Conservation (phyloP, 2,329 filamentous ascomycete species). For the Exophiala aquamarina region DNA sequence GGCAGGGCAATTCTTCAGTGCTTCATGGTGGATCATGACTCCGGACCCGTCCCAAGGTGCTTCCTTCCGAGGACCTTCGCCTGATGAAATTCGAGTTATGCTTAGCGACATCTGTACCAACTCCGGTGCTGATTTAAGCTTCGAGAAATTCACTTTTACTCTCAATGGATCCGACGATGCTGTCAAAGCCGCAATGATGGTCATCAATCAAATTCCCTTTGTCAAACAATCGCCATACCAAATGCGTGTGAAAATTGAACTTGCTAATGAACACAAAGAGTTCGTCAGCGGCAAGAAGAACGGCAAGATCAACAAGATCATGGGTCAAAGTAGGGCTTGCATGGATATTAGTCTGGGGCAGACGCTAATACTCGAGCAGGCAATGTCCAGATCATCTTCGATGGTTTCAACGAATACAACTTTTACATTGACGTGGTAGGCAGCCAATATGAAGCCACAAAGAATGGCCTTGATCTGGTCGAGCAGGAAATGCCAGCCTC, state of each 20-base stretch:
- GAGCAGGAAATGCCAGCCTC: conserved; percentile 99
- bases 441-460: conserved; percentile 88
- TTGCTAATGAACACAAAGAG: conserved; percentile 98
- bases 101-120: conserved; percentile 94
- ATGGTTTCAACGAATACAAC: conserved; percentile 99
- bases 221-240: conserved; percentile 85
- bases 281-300: conserved; percentile 99
- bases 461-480: conserved; percentile 85
- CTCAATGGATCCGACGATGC: conserved; percentile 95
- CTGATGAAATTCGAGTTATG: conserved; percentile 79
- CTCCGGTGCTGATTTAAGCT: conserved; percentile 90
- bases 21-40: conserved; percentile 90
- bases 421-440: conserved; percentile 99
- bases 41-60: conserved; percentile 62
- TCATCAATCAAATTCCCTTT: conserved; percentile 89
- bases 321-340: conserved; percentile 83
- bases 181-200: conserved; percentile 90
- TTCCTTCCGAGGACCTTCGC: conserved; percentile 59
- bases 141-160: conserved; percentile 90
- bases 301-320: conserved; percentile 99
- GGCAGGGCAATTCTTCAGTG: conserved; percentile 97
- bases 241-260: conserved; percentile 96
- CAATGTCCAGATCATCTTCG: conserved; percentile 98
- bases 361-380: conserved; percentile 45
- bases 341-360: not conserved